Conservation (phyloP, 306 rosid species). For the Abrus precatorius region DNA sequence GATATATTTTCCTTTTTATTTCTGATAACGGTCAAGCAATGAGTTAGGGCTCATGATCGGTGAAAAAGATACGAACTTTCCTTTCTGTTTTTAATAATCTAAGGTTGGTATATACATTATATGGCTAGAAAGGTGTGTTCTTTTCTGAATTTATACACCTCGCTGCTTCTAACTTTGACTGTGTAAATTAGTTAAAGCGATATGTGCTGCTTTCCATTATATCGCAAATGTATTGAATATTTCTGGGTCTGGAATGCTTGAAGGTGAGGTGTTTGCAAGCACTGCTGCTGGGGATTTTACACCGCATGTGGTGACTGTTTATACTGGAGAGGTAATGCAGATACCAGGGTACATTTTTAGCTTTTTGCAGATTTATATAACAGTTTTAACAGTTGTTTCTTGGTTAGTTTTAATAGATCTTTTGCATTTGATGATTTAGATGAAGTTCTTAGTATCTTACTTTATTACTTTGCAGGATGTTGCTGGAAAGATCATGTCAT, state of each 20-base stretch:
- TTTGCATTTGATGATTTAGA: slow-evolving; percentile 32
- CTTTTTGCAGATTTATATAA: slow-evolving; percentile 28
- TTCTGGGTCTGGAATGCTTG: slow-evolving; percentile 50
- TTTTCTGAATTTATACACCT: slow-evolving; percentile 17
- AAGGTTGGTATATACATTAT: slow-evolving; percentile 11
- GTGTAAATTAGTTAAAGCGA: slow-evolving; percentile 25
- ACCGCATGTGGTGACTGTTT: slow-evolving; percentile 75
- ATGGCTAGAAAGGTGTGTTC: neutral
- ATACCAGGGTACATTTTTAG: neutral
- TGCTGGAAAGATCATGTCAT: slow-evolving; percentile 71
- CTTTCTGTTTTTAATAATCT: slow-evolving; percentile 28
- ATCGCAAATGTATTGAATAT: slow-evolving; percentile 28
- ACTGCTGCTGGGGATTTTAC: slow-evolving; percentile 73
- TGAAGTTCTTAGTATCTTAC: slow-evolving; percentile 36
- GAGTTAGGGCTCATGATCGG: slow-evolving; percentile 41
- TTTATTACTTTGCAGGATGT: slow-evolving; percentile 71
- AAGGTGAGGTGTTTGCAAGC: slow-evolving; percentile 69
- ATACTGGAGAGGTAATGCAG: slow-evolving; percentile 77
- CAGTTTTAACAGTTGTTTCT: neutral
- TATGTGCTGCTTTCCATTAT: neutral
- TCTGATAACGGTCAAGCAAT: slow-evolving; percentile 20
- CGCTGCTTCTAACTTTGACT: neutral
- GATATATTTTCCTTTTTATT: neutral
- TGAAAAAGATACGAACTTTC: slow-evolving; percentile 46
- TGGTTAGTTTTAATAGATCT: slow-evolving; percentile 35